Base-by-base conservation (phyloP, 768 basidiomycete genomes). In the Favolaschia claudopus region DNA sequence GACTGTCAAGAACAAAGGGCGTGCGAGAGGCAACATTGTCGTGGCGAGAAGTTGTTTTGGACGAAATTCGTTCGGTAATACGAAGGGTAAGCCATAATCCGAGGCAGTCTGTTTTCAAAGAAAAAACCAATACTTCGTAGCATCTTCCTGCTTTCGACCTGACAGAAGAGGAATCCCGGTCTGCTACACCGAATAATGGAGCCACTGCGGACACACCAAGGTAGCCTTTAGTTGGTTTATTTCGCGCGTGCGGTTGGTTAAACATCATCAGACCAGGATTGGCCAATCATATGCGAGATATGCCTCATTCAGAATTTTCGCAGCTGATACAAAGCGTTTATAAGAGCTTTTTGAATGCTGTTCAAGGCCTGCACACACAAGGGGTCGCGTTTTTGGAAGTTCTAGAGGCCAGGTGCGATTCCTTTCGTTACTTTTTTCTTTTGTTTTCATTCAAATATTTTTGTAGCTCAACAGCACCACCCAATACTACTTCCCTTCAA, bases 1-100 rank as follows among this genome's bases (percentile, higher is more conserved):
- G 92, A n/a, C 80, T 99, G 45, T 74, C 87, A 22, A 80, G 91
- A 58, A 91, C 92, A 1, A 84, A 81, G 38, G 90, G 88, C 4
- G 70, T 94, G 37, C 85, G 86, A 48, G 89, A 91, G 59, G 88
- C 86, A 1, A 77, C 86, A 27, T 63, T 83, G 12, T 83, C 85
- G 15, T 95, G 92, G 90, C 77, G 89, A 60, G 86, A 89, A 34
- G 82, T 85, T 5, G 89, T 87, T 17, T 72, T 92, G 58, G 74
- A 71, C 14, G 89, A 91, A 59, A 76, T 94, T 28, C 80, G 78
- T 55, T 77, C 76, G 1, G 75, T 86, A 25, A 72, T 90, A 28
- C 85, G 82, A 69, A 79, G 79, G 74, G 92, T 92, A 67, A 55
- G 88, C 74, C 22, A 32, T 38, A n/a, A n/a, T n/a, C n/a, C n/a